These are phyloP conservation scores for Talaromyces sp. DNA, from an alignment of 2,329 filamentous ascomycete species.

Conservation along the genomic window DNA sequence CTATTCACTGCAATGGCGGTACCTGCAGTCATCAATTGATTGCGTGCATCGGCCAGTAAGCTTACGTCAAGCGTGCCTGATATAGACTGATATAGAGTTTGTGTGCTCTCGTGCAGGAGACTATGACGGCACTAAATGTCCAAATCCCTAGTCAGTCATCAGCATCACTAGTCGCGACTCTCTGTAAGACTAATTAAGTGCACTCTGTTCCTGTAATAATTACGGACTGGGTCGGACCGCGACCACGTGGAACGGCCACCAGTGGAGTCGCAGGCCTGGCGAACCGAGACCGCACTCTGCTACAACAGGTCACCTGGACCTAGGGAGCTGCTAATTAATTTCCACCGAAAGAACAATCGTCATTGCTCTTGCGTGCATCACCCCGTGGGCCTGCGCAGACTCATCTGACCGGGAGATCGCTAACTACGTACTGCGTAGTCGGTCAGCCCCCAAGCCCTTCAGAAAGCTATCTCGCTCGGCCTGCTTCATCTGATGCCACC, in stretches of 20 bases:
- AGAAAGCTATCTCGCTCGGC: not conserved
- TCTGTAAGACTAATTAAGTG: not conserved
- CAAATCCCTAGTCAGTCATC: not conserved
- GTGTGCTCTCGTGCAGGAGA: not conserved
- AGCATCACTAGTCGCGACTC: not conserved
- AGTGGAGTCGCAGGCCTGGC: too few species aligned
- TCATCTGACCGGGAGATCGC: not conserved
- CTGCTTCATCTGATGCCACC: not conserved
- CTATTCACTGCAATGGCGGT: not conserved
- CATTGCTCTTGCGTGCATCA: not conserved
- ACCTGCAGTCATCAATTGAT: not conserved
- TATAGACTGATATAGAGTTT: not conserved
- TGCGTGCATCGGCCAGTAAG: not conserved
- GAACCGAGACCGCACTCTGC: not conserved
- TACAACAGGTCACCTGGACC: too few species aligned
- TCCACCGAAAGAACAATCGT: not conserved
- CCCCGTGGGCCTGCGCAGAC: too few species aligned
- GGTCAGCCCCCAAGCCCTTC: not conserved
- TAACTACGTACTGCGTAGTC: not conserved
- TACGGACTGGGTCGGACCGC: constrained; percentile 4
- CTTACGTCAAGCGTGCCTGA: not conserved
- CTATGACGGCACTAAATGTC: not conserved
- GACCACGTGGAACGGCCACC: not conserved
- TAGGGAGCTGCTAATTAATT: too few species aligned
- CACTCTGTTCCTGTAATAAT: too few species aligned